Evolutionary conservation across 2,329 filamentous ascomycete genomes (phyloP), one percentile per base, ranked within the genome.

Genomic region (Teratosphaeria pseudoeucalypti): DNA sequence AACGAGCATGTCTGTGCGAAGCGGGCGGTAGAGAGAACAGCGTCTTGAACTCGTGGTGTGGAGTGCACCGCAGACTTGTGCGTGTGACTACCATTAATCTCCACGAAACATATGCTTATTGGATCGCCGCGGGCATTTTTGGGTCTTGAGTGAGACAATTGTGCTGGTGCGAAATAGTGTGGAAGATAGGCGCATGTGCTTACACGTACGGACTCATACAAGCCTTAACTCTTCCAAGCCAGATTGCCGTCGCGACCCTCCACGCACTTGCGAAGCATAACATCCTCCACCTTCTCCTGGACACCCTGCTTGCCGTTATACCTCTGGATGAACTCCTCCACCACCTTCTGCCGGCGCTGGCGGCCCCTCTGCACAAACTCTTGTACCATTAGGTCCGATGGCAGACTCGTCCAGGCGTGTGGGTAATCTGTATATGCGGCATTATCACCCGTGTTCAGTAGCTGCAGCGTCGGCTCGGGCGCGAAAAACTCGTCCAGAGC

Each of bases 361-460:
- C 47, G 52, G 55, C 47, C 29, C 53, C 59, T 14, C 52, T 67
- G 73, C 56, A 79, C 76, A 55, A 74, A 74, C 16, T 70, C 62
- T 67, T 79, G 67, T 57, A 86, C 82, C 54, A 88, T 81, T 47
- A 67, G 63, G 75, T 97, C 92, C 1, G 79, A 81, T 5, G 92
- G 94, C 61, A 96, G 78, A 5, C 86, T 87, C 34, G 91, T 84
- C 67, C 75, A 77, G 12, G 75, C 74, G 72, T 89, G 83, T 1
- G 92, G 92, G 74, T 96, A 96, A 60, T 86, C 77, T 5, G 70
- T 72, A 75, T 87, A 97, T 66, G 88, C 81, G 6, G 61, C 55
- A 19, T 29, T 73, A 11, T 66, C 58, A 6, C 63, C 66, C 3
- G 49, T 65, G 60, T 79, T 85, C 60, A 92, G 77, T 57, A 96